Conservation (phyloP, 768 basidiomycete species). For the Crassisporium funariophilum region DNA sequence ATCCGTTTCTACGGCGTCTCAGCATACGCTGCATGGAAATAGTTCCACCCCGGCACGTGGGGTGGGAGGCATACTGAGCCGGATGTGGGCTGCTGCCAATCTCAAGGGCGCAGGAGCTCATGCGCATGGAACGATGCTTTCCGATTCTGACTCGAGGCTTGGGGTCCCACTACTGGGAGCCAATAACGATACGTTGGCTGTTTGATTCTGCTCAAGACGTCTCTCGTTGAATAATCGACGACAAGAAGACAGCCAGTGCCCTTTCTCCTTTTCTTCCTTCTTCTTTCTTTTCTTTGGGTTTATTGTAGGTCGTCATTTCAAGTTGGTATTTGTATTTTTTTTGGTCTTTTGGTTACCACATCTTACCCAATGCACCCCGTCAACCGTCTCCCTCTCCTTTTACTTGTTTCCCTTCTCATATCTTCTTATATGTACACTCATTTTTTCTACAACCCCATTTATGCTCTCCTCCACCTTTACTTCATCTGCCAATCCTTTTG, state of each 20-base stretch:
- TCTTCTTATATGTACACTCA: conserved; percentile 4
- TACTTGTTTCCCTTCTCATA: conserved; percentile 1
- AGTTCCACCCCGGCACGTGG: conserved; percentile 18
- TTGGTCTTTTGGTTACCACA: neutral
- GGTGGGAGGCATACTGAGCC: conserved; percentile 60
- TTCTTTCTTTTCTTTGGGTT: neutral
- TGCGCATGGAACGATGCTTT: conserved; percentile 13
- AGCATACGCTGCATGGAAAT: conserved; percentile 1
- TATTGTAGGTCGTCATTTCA: neutral
- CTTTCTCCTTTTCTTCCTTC: neutral
- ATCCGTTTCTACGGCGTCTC: neutral
- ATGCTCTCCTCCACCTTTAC: neutral
- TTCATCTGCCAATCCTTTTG: conserved; percentile 5
- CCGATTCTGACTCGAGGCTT: conserved; percentile 14
- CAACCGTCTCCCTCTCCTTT: neutral
- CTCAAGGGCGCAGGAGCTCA: conserved; percentile 22
- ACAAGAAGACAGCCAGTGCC: neutral
- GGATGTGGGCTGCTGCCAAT: conserved; percentile 64
- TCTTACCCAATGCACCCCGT: conserved; percentile 4
- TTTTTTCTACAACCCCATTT: neutral
- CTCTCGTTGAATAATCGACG: neutral
- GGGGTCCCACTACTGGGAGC: conserved; percentile 9
- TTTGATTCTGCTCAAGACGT: neutral
- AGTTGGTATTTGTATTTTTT: neutral
- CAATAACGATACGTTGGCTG: neutral